phyloP scores from a whole-genome alignment of 2,329 filamentous ascomycete genomes.

The Nigrospora oryzae region DNA sequence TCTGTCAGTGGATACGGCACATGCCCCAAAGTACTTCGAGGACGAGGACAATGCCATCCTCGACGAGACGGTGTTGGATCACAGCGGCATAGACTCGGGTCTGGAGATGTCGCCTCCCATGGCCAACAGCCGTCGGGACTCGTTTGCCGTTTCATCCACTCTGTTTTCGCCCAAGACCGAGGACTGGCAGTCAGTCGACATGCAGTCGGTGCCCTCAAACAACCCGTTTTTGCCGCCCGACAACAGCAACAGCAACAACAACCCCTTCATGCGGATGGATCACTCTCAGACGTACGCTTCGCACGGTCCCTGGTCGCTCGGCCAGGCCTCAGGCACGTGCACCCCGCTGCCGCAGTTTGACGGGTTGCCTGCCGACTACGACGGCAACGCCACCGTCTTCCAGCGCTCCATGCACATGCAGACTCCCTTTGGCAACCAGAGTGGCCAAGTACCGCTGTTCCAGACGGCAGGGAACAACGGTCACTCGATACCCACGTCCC shows the following conservation, averaged over 20 bases:
- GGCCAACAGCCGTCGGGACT: slow-evolving; percentile 54
- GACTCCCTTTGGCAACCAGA: slow-evolving; percentile 46
- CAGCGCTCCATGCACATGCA: slow-evolving; percentile 42
- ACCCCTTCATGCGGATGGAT: slow-evolving; percentile 60
- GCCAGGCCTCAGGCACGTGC: slow-evolving; percentile 59
- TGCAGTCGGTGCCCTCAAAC: slow-evolving; percentile 56
- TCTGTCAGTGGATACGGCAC: slow-evolving; percentile 44
- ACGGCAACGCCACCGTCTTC: slow-evolving; percentile 42
- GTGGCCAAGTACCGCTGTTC: slow-evolving; percentile 45
- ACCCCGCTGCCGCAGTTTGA: slow-evolving; percentile 69
- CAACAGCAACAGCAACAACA: slow-evolving; percentile 51
- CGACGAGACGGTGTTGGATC: slow-evolving; percentile 53
- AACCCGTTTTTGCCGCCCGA: slow-evolving; percentile 51
- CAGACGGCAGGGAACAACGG: slow-evolving; percentile 36
- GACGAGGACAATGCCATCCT: slow-evolving; percentile 52
- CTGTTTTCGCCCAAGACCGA: slow-evolving; percentile 60
- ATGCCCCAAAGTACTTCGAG: slow-evolving; percentile 50
- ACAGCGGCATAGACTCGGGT: slow-evolving; percentile 49
- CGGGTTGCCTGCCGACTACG: slow-evolving; percentile 48
- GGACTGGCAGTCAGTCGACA: slow-evolving; percentile 55
- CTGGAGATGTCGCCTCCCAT: slow-evolving; percentile 57
- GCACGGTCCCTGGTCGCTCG: slow-evolving; percentile 51
- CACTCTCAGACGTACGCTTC: slow-evolving; percentile 36
- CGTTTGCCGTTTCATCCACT: slow-evolving; percentile 47
- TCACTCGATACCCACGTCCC: slow-evolving; percentile 44